phyloP scores from a whole-genome alignment of 305 asterid genomes.

The Rubia tinctorum region DNA sequence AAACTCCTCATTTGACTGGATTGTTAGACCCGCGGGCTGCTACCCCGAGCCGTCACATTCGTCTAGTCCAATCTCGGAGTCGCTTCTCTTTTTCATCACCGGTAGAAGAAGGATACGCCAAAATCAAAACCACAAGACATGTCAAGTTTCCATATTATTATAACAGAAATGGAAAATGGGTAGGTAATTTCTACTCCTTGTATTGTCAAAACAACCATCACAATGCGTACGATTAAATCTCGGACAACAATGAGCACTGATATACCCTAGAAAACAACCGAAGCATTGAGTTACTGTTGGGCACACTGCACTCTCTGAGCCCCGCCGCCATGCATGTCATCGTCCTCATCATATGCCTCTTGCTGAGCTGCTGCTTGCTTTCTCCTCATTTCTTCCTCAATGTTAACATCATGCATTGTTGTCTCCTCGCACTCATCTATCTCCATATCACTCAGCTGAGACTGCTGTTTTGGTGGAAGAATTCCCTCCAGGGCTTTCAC shows the following conservation, averaged over 20 bases:
- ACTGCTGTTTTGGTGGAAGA: slow-evolving; percentile 33
- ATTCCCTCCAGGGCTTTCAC: slow-evolving; percentile 33
- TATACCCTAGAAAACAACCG: not conserved
- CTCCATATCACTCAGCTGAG: slow-evolving; percentile 47
- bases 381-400: slow-evolving; percentile 72
- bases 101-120: too few relatives aligned
- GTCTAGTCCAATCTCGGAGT: too few relatives aligned
- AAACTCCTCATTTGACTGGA: too few relatives aligned
- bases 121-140: too few relatives aligned
- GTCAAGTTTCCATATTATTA: too few relatives aligned
- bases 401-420: slow-evolving; percentile 52
- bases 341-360: slow-evolving; percentile 50
- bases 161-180: too few relatives aligned
- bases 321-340: slow-evolving; percentile 47
- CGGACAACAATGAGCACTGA: not conserved
- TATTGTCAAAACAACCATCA: not conserved
- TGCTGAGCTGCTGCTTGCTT: slow-evolving; percentile 38
- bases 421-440: slow-evolving; percentile 65
- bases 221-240: not conserved
- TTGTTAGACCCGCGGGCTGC: too few relatives aligned
- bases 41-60: too few relatives aligned
- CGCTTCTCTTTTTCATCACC: too few relatives aligned
- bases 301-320: slow-evolving; percentile 61
- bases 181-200: too few relatives aligned
- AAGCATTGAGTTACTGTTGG: slow-evolving; percentile 40